These are phyloP conservation scores for Penicillium crustosum DNA, from an alignment of 2,329 filamentous ascomycete genomes.

Conservation along the genomic window DNA sequence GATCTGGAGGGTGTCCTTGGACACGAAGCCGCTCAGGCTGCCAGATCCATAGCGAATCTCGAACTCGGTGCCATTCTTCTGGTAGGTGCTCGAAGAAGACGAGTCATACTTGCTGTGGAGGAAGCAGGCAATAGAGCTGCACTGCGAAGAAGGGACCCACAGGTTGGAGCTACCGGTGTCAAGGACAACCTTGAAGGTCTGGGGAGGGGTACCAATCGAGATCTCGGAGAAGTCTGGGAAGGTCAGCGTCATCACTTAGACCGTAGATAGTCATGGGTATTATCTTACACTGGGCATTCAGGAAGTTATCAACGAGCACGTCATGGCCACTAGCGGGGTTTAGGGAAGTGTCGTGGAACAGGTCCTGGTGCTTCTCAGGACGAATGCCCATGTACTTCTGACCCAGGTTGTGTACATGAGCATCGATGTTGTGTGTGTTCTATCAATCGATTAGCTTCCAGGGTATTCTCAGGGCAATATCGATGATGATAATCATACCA, in stretches of 20 bases:
- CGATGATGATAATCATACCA: constrained; percentile 69
- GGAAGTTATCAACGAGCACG: constrained; percentile 92
- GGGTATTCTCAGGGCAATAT: constrained; percentile 5
- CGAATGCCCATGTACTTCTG: constrained; percentile 95
- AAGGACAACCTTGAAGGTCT: constrained; percentile 96
- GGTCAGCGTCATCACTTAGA: constrained; percentile 10
- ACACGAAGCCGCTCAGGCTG: constrained; percentile 89
- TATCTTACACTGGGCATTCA: constrained; percentile 93
- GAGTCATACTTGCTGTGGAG: constrained; percentile 97
- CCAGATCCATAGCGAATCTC: constrained; percentile 96
- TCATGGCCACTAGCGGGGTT: constrained; percentile 68
- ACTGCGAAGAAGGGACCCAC: constrained; percentile 91
- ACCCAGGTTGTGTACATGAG: constrained; percentile 76
- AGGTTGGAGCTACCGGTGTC: constrained; percentile 99
- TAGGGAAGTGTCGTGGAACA: constrained; percentile 74
- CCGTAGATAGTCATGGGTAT: not conserved
- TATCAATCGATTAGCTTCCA: constrained; percentile 37
- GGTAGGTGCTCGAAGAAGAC: constrained; percentile 81
- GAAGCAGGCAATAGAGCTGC: constrained; percentile 96
- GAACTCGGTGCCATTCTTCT: constrained; percentile 89
- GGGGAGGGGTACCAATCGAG: constrained; percentile 83
- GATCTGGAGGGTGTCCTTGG: constrained; percentile 80
- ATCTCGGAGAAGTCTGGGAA: constrained; percentile 94
- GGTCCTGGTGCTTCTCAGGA: constrained; percentile 66
- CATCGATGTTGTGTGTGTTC: constrained; percentile 75